Evolutionary conservation across 768 basidiomycete genomes (phyloP).

Genomic region (Termitomyces sp.): DNA sequence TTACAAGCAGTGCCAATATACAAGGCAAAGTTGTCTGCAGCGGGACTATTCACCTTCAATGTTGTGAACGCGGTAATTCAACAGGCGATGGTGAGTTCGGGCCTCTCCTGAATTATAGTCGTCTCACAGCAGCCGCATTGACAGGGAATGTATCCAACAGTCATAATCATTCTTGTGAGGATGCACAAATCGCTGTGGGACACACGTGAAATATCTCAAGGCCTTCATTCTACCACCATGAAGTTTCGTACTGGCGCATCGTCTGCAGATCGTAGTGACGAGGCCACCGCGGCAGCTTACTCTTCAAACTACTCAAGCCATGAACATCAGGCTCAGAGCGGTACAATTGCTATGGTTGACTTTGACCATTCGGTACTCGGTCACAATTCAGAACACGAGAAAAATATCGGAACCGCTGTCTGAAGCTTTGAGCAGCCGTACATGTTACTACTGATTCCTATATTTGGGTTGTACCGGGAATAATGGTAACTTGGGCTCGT

Average conservation of each 20-base stretch:
- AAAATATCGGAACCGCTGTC: not conserved
- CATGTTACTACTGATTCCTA: not conserved
- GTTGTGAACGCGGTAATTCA: constrained; percentile 27
- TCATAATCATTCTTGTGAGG: constrained; percentile 26
- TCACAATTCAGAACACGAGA: not conserved
- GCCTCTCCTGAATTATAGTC: not conserved
- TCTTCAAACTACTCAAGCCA: not conserved
- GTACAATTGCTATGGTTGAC: constrained; percentile 4
- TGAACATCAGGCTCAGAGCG: not conserved
- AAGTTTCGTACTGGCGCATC: not conserved
- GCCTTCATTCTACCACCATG: not conserved
- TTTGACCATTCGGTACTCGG: not conserved
- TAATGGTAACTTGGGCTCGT: no score
- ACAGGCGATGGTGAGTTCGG: constrained; percentile 7
- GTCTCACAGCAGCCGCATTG: not conserved
- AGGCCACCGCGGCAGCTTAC: not conserved
- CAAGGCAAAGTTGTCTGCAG: constrained; percentile 18
- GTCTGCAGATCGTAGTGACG: not conserved
- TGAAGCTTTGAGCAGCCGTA: not conserved
- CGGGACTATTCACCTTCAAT: constrained; percentile 21
- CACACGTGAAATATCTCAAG: constrained; percentile 15
- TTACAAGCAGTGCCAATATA: constrained; percentile 28
- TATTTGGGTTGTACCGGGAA: not conserved
- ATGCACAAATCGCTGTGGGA: constrained; percentile 26
- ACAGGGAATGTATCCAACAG: constrained; percentile 27